Percentiles rank a stretch among this genome's conserved stretches.
Conservation (phyloP, 1,284 basidiomycete genomes). For the Heterobasidion parviporum region DNA sequence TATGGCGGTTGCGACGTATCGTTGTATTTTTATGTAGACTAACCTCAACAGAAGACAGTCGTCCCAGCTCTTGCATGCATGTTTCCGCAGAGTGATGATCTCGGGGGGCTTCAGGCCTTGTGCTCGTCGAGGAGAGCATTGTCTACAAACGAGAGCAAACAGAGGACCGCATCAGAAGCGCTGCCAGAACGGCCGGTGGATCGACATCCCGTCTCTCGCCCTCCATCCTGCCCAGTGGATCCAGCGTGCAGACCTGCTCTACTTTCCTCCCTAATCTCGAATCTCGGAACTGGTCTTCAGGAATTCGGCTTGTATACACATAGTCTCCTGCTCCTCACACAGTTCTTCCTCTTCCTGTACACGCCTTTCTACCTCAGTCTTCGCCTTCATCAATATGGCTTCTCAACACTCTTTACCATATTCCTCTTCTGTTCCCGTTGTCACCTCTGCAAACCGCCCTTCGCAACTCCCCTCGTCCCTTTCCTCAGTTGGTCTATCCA, state of each 20-base stretch:
- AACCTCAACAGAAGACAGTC: background rate
- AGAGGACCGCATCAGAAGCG: too few relatives aligned
- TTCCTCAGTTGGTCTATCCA: constrained; percentile 12
- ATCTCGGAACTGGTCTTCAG: too few relatives aligned
- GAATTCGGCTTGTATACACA: too few relatives aligned
- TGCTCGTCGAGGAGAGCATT: too few relatives aligned
- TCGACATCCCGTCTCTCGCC: background rate
- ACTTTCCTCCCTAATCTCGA: too few relatives aligned
- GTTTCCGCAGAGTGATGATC: too few relatives aligned
- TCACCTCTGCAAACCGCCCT: constrained; percentile 10
- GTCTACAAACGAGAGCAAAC: too few relatives aligned
- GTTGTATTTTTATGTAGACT: background rate
- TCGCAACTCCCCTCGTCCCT: constrained; percentile 13
- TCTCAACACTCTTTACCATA: constrained; percentile 15
- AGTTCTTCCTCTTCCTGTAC: background rate
- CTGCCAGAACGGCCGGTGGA: background rate
- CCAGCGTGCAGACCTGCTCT: too few relatives aligned
- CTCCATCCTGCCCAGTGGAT: background rate
- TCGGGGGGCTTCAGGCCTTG: too few relatives aligned
- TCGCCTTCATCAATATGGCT: constrained; percentile 1
- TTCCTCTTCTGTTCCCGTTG: constrained; percentile 9
- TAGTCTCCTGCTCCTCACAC: background rate
- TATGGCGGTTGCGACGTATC: background rate
- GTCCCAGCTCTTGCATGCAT: too few relatives aligned
- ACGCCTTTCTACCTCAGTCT: background rate